Evolutionary conservation across 805 yeast genomes (phyloP), one percentile per base, ranked within the genome.

Genomic region (Candida andamanensis): DNA sequence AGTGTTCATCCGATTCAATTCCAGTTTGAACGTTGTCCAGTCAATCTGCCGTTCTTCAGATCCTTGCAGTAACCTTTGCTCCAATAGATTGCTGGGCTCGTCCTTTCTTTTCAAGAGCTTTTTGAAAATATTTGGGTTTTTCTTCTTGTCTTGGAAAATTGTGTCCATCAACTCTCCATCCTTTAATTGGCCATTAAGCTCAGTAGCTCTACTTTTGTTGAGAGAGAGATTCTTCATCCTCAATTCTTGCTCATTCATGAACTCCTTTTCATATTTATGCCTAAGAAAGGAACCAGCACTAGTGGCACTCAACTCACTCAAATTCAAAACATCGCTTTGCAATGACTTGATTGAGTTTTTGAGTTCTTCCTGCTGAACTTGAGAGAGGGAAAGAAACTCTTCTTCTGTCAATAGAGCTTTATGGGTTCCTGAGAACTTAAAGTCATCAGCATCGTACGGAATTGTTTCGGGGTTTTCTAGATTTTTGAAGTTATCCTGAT

Each of bases 281-380:
- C 95, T 72, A 28, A 79, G 77, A 37, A 78, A 77, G 18, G 94
- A 83, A 0, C 94, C 95, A 1, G 95, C 95, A 41, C 92, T 80
- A 0, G 95, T 83, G 4, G 95, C 95, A 59, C 92, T 82, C 40
- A 83, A 71, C 52, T 84, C 92, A 21, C 87, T 79, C 33, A 64
- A 48, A 33, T 64, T 66, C 34, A 65, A 56, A 4, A 66, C 71
- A 38, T 66, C 72, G 45, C 70, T 63, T 44, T 66, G 61, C 28
- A 65, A 49, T 3, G 69, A 63, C 36, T 64, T 59, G 33, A 63
- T 48, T 3, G 69, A 63, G 35, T 52, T 59, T 29, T 58, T 62
- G 37, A 63, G 48, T 22, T 60, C 67, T 36, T 61, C 63, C 28
- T 55, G 63, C 28, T 56, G 60, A 28, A 47, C 36, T 28, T 56